Conservation (phyloP, 2,329 filamentous ascomycete genomes). For the Thermoascus crustaceus region DNA sequence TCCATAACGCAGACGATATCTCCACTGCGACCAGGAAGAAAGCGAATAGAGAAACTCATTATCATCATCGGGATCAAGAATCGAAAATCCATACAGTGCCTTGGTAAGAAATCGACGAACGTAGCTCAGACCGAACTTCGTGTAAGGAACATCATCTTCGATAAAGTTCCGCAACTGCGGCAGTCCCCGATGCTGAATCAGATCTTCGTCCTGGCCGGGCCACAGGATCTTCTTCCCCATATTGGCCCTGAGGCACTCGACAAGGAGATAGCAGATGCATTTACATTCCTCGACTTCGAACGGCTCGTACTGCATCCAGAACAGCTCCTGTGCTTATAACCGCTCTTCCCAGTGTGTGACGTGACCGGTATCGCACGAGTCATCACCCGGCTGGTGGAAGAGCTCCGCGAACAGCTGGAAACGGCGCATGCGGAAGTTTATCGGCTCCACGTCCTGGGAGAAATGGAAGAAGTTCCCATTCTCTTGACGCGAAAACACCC, state of each 20-base stretch:
- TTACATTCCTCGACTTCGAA: neutral
- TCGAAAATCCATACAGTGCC: no score
- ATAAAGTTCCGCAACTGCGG: neutral
- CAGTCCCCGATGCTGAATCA: neutral
- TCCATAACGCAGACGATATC: no score
- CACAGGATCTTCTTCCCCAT: neutral
- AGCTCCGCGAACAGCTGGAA: neutral
- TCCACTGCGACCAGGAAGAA: no score
- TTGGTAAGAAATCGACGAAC: neutral
- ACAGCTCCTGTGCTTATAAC: constrained; percentile 6
- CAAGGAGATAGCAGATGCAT: neutral
- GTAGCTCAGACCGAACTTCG: neutral
- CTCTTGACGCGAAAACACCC: neutral
- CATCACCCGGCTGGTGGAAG: neutral
- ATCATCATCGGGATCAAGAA: no score
- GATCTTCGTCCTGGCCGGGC: neutral
- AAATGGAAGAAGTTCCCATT: neutral
- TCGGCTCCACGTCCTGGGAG: neutral
- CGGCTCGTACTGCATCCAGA: neutral
- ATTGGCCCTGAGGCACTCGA: neutral
- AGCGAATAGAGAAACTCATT: no score
- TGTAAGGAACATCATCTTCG: neutral
- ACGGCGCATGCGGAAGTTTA: neutral
- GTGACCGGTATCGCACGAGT: constrained; percentile 6
- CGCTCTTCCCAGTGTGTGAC: constrained; percentile 6